Evolutionary conservation across 1,139 yeast species (phyloP).

Genomic region (Citeromyces hawaiiensis): DNA sequence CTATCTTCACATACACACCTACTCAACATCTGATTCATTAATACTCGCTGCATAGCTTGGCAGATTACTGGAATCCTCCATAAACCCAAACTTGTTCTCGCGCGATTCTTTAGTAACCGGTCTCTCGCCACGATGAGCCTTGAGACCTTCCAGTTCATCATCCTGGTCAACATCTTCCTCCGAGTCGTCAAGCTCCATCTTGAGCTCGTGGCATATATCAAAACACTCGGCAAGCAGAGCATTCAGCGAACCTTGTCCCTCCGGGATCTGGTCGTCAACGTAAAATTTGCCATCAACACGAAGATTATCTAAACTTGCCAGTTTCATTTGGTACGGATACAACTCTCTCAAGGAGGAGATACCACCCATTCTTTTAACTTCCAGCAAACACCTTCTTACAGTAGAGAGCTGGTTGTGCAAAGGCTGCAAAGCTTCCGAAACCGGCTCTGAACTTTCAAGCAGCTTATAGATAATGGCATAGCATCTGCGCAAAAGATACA

Average conservation of each 20-base stretch:
- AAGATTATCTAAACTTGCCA: constrained; percentile 77
- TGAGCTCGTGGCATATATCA: constrained; percentile 82
- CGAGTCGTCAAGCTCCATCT: constrained; percentile 72
- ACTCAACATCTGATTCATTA: constrained; percentile 4
- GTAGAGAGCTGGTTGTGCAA: constrained; percentile 87
- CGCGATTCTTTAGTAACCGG: constrained; percentile 15
- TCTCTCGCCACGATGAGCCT: constrained; percentile 17
- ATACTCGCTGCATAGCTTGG: constrained; percentile 5
- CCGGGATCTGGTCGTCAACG: constrained; percentile 81
- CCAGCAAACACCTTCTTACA: constrained; percentile 77
- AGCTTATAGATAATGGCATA: constrained; percentile 81
- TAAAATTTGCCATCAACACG: constrained; percentile 86
- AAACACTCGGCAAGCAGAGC: constrained; percentile 89
- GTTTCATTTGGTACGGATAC: constrained; percentile 89
- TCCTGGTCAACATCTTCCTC: constrained; percentile 23
- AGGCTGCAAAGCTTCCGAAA: constrained; percentile 84
- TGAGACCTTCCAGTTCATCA: constrained; percentile 8
- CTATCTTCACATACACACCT: neutral
- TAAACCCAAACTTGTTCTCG: constrained; percentile 7
- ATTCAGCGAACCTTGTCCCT: constrained; percentile 90
- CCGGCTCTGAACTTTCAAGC: constrained; percentile 88
- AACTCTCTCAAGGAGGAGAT: constrained; percentile 75
- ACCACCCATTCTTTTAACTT: constrained; percentile 87
- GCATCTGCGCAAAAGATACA: constrained; percentile 78
- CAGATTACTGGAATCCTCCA: constrained; percentile 10